Base-by-base conservation (phyloP, 352 stramenopile genomes). In the Nothophytophthora sp. region DNA sequence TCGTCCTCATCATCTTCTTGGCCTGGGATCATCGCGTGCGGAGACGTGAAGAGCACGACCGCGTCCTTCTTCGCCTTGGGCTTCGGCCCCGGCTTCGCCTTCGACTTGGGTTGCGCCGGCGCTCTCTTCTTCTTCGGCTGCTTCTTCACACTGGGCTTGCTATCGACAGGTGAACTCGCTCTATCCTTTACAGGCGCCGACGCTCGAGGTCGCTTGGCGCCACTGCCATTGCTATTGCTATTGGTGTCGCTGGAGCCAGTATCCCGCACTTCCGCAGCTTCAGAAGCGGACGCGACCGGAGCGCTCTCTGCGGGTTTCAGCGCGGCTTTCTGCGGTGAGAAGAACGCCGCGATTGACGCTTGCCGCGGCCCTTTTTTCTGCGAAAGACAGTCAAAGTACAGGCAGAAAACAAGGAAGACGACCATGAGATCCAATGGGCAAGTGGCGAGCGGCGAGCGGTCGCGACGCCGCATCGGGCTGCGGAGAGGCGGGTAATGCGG, bases 341-440 rank as follows among this genome's bases (percentile, higher is more conserved):
- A 95, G 55, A 92, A 95, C 47, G 78, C 58, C 33, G 75, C 72
- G 59, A 95, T 88, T 10, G 78, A 83, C 28, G 71, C 76, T 60
- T 95, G 81, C 50, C 59, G 61, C 0, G 59, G n/a, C 7, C 43
- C 50, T 32, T 94, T 91, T 52, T 82, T 85, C 63, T 78, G 23
- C 19, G 20, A 18, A 15, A 8, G 36, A 34, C 24, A 13, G 8
- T 4, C 11, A 42, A 44, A 44, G 30, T 10, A 4, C 36, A 62
- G 41, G 55, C 20, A 56, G 58, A 50, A 33, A 36, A 32, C 35
- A 15, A 62, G 50, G 46, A 41, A 37, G 34, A 37, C n/a, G 36
- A n/a, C n/a, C n/a, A 22, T 16, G 16, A 39, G 37, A 37, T 35
- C 32, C 7, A 15, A n/a, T 8, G 16, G 5, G 7, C 5, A 13